A percentile compares a stretch with the other conserved stretches of the same genome.
Evolutionary conservation across 495 filamentous ascomycete species (phyloP).

Genomic region (Cercophora samala): DNA sequence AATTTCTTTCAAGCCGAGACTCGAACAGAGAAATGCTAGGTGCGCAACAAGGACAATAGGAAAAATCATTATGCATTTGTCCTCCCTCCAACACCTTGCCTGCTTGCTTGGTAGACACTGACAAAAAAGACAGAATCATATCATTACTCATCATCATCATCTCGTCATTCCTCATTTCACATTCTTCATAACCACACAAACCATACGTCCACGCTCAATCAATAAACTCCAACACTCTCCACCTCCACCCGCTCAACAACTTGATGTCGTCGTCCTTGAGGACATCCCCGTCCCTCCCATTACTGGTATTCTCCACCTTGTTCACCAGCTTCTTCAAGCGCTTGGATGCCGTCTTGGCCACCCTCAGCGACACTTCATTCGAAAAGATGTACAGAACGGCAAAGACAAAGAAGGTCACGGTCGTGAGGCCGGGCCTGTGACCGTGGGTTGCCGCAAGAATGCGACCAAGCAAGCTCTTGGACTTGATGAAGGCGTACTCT

Average conservation of each 20-base stretch:
- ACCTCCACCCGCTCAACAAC: constrained; percentile 44
- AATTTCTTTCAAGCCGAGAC: too few species aligned
- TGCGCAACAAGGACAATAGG: background rate
- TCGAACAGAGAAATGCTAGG: background rate
- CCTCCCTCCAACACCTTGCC: background rate
- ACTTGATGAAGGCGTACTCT: constrained; percentile 46
- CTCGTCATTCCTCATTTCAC: background rate
- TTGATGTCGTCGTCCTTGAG: constrained; percentile 39
- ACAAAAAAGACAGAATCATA: background rate
- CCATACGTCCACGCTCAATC: constrained; percentile 9
- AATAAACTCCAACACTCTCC: constrained; percentile 45
- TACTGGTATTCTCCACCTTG: constrained; percentile 39
- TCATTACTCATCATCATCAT: constrained; percentile 3
- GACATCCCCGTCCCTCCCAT: constrained; percentile 30
- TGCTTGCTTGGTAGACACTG: background rate
- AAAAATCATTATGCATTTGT: background rate
- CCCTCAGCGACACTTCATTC: constrained; percentile 46
- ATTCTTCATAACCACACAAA: background rate
- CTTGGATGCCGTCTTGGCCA: constrained; percentile 39
- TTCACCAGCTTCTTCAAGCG: constrained; percentile 39
- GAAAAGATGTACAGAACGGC: constrained; percentile 47
- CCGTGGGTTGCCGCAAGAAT: constrained; percentile 34
- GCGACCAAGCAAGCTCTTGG: constrained; percentile 40
- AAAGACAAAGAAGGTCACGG: constrained; percentile 46
- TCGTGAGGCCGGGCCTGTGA: constrained; percentile 39